A percentile compares a stretch with the other conserved stretches of the same genome.
Conservation (phyloP, 2,329 filamentous ascomycete species). For the Rhynchosporium agropyri region DNA sequence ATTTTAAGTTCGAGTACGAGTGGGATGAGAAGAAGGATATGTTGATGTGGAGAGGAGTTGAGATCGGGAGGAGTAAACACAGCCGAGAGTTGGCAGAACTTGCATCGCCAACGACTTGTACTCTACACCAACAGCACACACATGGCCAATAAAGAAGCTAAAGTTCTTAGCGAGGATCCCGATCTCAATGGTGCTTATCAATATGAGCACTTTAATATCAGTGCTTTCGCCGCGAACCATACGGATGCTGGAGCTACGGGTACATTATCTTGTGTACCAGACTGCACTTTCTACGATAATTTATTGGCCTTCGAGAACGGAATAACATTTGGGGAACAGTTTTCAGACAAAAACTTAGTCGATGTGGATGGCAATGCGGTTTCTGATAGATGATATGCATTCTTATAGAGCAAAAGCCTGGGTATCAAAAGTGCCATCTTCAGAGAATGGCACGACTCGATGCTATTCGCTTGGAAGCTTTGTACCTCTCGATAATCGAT, state of each 20-base stretch:
- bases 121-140: conserved; percentile 55
- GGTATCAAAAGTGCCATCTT: conserved; percentile 80
- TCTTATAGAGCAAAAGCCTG: conserved; percentile 68
- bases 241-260: conserved; percentile 45
- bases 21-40: conserved; percentile 61
- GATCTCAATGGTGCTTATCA: conserved; percentile 47
- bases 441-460: conserved; percentile 78
- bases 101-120: conserved; percentile 61
- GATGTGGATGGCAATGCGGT: conserved; percentile 79
- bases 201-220: conserved; percentile 48
- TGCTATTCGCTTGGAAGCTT: conserved; percentile 78
- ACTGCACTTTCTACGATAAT: conserved; percentile 51
- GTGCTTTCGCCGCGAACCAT: conserved; percentile 38
- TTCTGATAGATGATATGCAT: conserved; percentile 68
- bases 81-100: conserved; percentile 54
- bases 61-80: conserved; percentile 60
- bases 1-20: conserved; percentile 54
- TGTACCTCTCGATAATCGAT: conserved; percentile 76
- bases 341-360: conserved; percentile 67
- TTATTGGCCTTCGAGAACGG: conserved; percentile 51
- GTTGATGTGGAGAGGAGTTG: conserved; percentile 65
- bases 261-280: conserved; percentile 50
- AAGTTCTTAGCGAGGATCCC: conserved; percentile 42
- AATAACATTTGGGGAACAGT: conserved; percentile 61
- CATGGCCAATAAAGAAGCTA: conserved; percentile 46